Evolutionary conservation across 352 stramenopile species (phyloP).

Genomic region (Phytophthora pini): DNA sequence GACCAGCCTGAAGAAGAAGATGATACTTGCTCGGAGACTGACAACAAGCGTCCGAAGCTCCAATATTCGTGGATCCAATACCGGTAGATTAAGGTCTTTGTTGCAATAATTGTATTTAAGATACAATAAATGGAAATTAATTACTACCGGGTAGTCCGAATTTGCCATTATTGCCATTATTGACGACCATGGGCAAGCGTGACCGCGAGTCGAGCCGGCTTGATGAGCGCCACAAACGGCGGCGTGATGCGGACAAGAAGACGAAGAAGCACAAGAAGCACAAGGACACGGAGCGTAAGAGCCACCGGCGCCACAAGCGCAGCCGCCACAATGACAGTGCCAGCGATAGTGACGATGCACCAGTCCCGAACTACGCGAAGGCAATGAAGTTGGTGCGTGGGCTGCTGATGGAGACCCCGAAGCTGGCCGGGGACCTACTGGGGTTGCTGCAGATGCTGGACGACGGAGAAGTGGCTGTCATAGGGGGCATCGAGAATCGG

Average conservation of each 20-base stretch:
- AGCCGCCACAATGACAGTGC: conserved; percentile 23
- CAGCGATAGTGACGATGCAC: conserved; percentile 16
- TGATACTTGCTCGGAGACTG: conserved; percentile 7
- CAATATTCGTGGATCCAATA: not conserved
- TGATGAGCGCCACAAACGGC: conserved; percentile 42
- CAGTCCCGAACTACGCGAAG: conserved; percentile 31
- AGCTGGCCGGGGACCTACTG: conserved; percentile 69
- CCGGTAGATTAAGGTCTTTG: too few species aligned
- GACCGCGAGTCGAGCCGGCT: conserved; percentile 32
- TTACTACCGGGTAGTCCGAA: too few species aligned
- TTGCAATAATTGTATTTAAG: not conserved
- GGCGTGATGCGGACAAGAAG: conserved; percentile 37
- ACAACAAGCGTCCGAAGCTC: not conserved
- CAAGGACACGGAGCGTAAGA: conserved; percentile 41
- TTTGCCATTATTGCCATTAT: not conserved
- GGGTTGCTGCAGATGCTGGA: conserved; percentile 80
- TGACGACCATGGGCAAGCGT: conserved; percentile 40
- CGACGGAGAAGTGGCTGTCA: conserved; percentile 73
- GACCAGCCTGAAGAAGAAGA: conserved; percentile 10
- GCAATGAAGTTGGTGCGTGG: conserved; percentile 58
- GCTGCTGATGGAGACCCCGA: conserved; percentile 72
- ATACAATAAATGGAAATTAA: not conserved
- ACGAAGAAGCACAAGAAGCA: conserved; percentile 47
- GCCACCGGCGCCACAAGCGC: conserved; percentile 20
- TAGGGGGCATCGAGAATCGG: conserved; percentile 79